Conservation (phyloP, 805 yeast species). For the Spathaspora hagerdaliae region DNA sequence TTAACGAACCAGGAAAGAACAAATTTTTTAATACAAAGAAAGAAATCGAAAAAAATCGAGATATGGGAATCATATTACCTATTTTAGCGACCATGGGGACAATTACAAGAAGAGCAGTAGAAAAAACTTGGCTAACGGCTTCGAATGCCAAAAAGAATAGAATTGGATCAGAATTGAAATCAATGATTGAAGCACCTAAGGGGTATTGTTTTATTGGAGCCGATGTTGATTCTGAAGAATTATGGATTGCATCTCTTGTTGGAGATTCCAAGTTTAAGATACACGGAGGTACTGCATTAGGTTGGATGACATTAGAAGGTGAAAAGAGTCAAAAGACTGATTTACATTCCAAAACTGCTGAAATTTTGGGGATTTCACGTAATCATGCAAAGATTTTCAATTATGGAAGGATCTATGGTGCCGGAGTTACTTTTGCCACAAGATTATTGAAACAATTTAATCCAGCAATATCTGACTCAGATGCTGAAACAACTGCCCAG, state of each 20-base stretch:
- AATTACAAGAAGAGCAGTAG: slow-evolving; percentile 92
- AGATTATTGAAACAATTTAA: slow-evolving; percentile 81
- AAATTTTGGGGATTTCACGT: slow-evolving; percentile 81
- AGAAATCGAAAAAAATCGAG: slow-evolving; percentile 18
- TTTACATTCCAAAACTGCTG: slow-evolving; percentile 90
- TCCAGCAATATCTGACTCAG: slow-evolving; percentile 58
- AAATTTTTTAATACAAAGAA: slow-evolving; percentile 23
- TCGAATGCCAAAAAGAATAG: slow-evolving; percentile 84
- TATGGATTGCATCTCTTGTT: slow-evolving; percentile 94
- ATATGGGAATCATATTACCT: slow-evolving; percentile 77
- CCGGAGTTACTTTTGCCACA: slow-evolving; percentile 89
- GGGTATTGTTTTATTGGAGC: slow-evolving; percentile 96
- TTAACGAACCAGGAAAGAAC: slow-evolving; percentile 20
- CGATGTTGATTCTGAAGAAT: slow-evolving; percentile 96
- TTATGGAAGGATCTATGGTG: slow-evolving; percentile 97
- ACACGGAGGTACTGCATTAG: slow-evolving; percentile 95
- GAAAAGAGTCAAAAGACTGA: slow-evolving; percentile 89
- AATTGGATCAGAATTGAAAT: slow-evolving; percentile 90
- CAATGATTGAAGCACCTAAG: slow-evolving; percentile 78
- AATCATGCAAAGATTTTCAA: slow-evolving; percentile 93
- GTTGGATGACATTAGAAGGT: slow-evolving; percentile 99
- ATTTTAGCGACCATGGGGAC: slow-evolving; percentile 92
- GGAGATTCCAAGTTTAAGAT: slow-evolving; percentile 87
- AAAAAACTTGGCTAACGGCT: slow-evolving; percentile 96
- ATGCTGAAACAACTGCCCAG: slow-evolving; percentile 63